Evolutionary conservation across 2,329 filamentous ascomycete genomes (phyloP).

Genomic region (Fusarium temperatum): DNA sequence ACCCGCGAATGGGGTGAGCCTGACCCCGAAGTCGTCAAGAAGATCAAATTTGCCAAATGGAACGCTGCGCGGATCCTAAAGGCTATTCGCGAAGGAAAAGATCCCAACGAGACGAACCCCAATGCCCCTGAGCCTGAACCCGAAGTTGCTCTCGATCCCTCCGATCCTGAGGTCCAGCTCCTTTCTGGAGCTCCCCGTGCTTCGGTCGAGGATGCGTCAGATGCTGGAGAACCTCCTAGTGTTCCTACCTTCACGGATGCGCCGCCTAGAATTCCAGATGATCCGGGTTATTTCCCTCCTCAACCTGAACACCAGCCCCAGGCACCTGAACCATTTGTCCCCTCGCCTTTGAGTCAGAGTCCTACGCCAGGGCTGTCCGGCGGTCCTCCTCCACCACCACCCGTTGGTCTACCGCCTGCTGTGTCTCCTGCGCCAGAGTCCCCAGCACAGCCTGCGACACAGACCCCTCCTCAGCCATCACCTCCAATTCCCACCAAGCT

Average conservation of each 20-base stretch:
- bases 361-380: slow-evolving; percentile 34
- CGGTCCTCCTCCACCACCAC: slow-evolving; percentile 33
- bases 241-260: slow-evolving; percentile 42
- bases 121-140: slow-evolving; percentile 62
- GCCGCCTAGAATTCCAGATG: slow-evolving; percentile 40
- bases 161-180: slow-evolving; percentile 71
- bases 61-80: slow-evolving; percentile 91
- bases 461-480: slow-evolving; percentile 43
- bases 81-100: slow-evolving; percentile 87
- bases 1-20: slow-evolving; percentile 82
- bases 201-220: slow-evolving; percentile 63
- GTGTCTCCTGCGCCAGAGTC: slow-evolving; percentile 16
- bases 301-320: slow-evolving; percentile 18
- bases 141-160: slow-evolving; percentile 62
- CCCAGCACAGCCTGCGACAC: slow-evolving; percentile 26
- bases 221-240: slow-evolving; percentile 49
- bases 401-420: slow-evolving; percentile 16
- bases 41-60: slow-evolving; percentile 97
- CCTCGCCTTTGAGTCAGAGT: slow-evolving; percentile 49
- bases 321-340: slow-evolving; percentile 43
- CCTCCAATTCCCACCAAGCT: slow-evolving; percentile 41
- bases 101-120: slow-evolving; percentile 93
- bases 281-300: slow-evolving; percentile 48
- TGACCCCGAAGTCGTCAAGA: slow-evolving; percentile 80
- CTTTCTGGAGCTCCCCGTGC: slow-evolving; percentile 52